Evolutionary conservation across 2,329 filamentous ascomycete species (phyloP), one percentile per base, ranked within the genome.

Genomic region (Leptoxyphium fumago): DNA sequence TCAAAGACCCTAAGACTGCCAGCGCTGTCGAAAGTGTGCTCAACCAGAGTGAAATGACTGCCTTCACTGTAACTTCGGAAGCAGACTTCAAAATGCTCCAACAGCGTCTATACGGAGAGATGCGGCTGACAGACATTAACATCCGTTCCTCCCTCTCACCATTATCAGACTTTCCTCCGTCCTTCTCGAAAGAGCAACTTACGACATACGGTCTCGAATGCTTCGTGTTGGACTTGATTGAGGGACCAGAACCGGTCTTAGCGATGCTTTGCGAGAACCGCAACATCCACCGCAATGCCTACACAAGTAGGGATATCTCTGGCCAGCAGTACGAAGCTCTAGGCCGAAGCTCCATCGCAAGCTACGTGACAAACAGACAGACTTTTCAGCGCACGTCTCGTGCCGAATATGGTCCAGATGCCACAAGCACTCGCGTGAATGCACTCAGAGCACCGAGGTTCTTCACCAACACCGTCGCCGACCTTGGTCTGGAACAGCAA

Each of bases 251-350:
- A 1, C 74, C 84, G 1, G 84, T 98, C 1, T 66, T 96, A 29
- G 82, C 85, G 6, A 91, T 94, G 82, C 74, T 98, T 17, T 95
- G 87, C 61, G 74, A 78, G 10, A 80, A 84, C 52, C 76, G 73
- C 46, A 73, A 68, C 43, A 62, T 95, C 6, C 78, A 94, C 53
- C 66, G 69, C 21, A 80, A 80, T 5, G 85, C 77, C 0, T 73
- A 89, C 39, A 70, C 75, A 13, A 65, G 78, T 11, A 61, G 60
- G 5, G 77, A 84, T 9, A 76, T 88, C 29, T 74, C 62, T 2
- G 74, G 84, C 29, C 69, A 74, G 34, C 78, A 86, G 52, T 85
- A 80, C 54, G 69, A 81, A n/a, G 65, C 62, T n/a, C 67, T 94
- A 29, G 65, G 75, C 38, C 64, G 66, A 11, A 73, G 69, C 41